Conservation (phyloP, 2,329 filamentous ascomycete genomes). For the Exserohilum turcica region DNA sequence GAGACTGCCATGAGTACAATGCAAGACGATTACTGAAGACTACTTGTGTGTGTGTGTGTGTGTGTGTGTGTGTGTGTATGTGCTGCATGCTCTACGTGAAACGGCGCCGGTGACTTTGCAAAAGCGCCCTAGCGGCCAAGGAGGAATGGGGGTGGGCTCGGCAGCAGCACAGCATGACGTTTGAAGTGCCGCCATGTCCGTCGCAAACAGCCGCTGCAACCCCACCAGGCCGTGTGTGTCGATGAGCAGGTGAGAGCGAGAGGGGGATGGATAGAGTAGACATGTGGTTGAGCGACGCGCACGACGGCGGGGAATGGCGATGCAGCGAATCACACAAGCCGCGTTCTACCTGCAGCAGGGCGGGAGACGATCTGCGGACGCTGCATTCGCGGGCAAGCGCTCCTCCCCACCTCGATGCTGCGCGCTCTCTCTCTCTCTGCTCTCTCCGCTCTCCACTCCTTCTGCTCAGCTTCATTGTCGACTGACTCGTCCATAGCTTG, state of each 20-base stretch:
- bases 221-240: conserved; percentile 17
- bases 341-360: conserved; percentile 22
- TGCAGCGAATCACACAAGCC: conserved; percentile 29
- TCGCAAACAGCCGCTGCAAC: conserved; percentile 12
- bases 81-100: no score
- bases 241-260: background rate
- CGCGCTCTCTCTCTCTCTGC: no score
- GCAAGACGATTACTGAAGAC: background rate
- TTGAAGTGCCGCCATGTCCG: conserved; percentile 9
- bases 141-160: conserved; percentile 17
- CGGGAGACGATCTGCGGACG: conserved; percentile 8
- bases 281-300: conserved; percentile 7
- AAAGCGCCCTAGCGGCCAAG: conserved; percentile 1
- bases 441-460: no score
- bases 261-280: no score
- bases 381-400: conserved; percentile 18
- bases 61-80: no score
- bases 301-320: background rate
- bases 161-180: conserved; percentile 21
- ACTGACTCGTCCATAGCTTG: conserved; percentile 1
- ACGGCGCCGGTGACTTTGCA: background rate
- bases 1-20: conserved; percentile 5
- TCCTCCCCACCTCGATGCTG: conserved; percentile 23
- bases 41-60: background rate
- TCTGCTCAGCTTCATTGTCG: no score